Base-by-base conservation (phyloP, 345 rosid species). In the Draba incana region DNA sequence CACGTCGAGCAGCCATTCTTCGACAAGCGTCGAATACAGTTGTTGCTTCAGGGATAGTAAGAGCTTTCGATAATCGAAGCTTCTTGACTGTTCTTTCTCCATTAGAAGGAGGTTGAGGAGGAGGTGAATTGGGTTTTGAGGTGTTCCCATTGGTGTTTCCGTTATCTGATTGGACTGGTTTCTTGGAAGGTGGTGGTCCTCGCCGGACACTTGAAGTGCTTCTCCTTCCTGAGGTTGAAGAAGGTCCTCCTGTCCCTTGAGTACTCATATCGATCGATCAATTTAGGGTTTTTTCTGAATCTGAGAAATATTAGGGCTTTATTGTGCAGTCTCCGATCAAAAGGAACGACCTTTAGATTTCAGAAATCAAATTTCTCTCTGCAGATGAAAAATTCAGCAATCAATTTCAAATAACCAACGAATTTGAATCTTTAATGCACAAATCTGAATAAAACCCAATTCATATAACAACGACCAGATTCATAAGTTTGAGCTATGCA, bases 61-160 rank as follows among this genome's bases (percentile, higher is more conserved):
- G 90, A 59, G 99, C 98, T 79, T 95, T 95, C 1, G 98, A 92
- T 69, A 92, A 68, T 52, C 92, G 72, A 70, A 95, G 80, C 78
- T 88, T 89, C 89, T 89, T 95, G 14, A 95, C 99, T 0, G 97
- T 95, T 83, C 97, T 87, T 80, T 92, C 98, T 31, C 77, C 87
- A 6, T 69, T 68, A 60, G 56, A 76, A 30, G 83, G 83, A 38
- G 81, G 71, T 60, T 75, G 85, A 58, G 83, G 14, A 66, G 84
- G 80, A 28, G 92, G 97, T 51, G 99, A 90, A 60, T 89, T 62
- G 20, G 92, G 96, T 66, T 92, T 89, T 8, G 92, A 72, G 56
- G 72, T 39, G 69, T 53, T 77, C 55, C 85, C 94, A 35, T 80
- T 79, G 25, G 75, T 78, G 58, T 68, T 73, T 53, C 82, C 88